These are phyloP conservation scores for Cucumis cinereus DNA, from an alignment of 306 rosid genomes.

Conservation along the genomic window DNA sequence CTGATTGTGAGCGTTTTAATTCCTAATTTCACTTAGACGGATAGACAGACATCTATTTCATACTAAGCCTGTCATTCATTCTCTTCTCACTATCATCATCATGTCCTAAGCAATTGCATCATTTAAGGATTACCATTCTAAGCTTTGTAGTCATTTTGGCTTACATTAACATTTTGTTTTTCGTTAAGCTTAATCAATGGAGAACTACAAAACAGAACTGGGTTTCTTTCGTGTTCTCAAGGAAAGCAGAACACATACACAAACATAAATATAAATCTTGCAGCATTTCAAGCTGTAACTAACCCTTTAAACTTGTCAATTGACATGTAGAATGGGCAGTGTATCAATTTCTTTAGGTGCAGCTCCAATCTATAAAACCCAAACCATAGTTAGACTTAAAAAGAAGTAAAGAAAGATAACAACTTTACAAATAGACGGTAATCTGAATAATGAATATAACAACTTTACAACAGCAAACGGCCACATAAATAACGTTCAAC, in stretches of 20 bases:
- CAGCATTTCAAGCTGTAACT: background rate
- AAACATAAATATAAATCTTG: background rate
- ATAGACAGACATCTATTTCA: constrained; percentile 16
- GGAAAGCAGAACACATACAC: background rate
- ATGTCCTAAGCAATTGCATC: background rate
- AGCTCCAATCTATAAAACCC: constrained; percentile 16
- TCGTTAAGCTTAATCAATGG: constrained; percentile 22
- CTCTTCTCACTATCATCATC: background rate
- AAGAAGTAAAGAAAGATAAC: background rate
- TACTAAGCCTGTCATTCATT: constrained; percentile 20
- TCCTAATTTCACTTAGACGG: constrained; percentile 28
- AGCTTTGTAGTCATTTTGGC: constrained; percentile 37
- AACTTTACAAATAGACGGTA: background rate
- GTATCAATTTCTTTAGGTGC: background rate
- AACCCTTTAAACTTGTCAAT: constrained; percentile 9
- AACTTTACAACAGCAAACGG: background rate
- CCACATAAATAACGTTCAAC: background rate
- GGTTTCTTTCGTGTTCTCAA: background rate
- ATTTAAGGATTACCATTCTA: constrained; percentile 19
- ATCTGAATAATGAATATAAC: background rate
- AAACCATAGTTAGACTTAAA: background rate
- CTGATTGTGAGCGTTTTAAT: constrained; percentile 29
- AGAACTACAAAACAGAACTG: constrained; percentile 27
- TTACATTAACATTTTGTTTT: constrained; percentile 23
- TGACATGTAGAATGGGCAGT: constrained; percentile 6